A percentile compares a stretch with the other conserved stretches of the same genome.
Conservation (phyloP, 371 early-diverging fungal species). For the Choanephora cucurbitarum region DNA sequence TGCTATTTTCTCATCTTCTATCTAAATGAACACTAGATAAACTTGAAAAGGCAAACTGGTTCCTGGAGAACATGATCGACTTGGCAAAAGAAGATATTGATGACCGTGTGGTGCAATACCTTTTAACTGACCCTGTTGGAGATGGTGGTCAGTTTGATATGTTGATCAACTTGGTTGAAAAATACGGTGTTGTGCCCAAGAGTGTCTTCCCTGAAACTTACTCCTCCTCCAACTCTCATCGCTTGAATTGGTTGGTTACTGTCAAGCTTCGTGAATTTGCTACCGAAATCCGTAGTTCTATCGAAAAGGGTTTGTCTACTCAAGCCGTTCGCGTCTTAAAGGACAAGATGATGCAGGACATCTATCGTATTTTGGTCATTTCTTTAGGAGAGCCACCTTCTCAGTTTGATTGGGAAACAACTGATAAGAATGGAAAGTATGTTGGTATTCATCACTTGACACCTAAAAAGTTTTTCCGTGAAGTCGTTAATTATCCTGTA, state of each 20-base stretch:
- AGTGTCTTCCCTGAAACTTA: conserved; percentile 71
- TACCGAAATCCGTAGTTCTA: conserved; percentile 53
- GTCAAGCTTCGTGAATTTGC: conserved; percentile 77
- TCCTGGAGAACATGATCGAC: conserved; percentile 77
- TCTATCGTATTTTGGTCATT: conserved; percentile 73
- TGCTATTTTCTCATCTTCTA: no score
- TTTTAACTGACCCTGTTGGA: conserved; percentile 65
- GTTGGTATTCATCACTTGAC: conserved; percentile 57
- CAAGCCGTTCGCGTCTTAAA: conserved; percentile 51
- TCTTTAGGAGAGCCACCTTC: conserved; percentile 79
- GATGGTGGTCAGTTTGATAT: conserved; percentile 81
- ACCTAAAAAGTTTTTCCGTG: conserved; percentile 65
- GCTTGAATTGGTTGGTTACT: conserved; percentile 64
- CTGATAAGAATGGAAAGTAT: conserved; percentile 73
- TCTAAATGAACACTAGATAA: conserved; percentile 38
- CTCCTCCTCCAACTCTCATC: conserved; percentile 62
- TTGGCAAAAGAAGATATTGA: conserved; percentile 64
- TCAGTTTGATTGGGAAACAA: conserved; percentile 69
- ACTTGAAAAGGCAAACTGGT: conserved; percentile 84
- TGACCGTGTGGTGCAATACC: conserved; percentile 74
- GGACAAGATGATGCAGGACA: conserved; percentile 65
- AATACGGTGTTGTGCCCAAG: conserved; percentile 81
- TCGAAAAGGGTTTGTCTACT: conserved; percentile 45
- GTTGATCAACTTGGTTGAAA: conserved; percentile 75
- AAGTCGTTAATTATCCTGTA: conserved; percentile 66